Percentiles rank a stretch among this genome's conserved stretches.
Conservation (phyloP, 2,329 filamentous ascomycete species). For the Biscogniauxia marginata region DNA sequence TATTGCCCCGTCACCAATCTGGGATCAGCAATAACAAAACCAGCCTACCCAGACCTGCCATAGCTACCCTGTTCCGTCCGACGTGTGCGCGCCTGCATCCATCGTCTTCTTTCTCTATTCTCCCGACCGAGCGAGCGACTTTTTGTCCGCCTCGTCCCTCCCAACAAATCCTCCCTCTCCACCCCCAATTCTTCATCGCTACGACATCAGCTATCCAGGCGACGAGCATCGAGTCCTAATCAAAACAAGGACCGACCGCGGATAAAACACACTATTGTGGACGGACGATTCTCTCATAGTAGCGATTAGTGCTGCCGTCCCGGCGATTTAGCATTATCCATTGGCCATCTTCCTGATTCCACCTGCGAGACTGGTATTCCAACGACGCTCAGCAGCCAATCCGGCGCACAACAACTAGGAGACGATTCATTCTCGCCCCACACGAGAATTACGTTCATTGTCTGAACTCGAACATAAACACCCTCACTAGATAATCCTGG, state of each 20-base stretch:
- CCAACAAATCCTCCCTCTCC: constrained; percentile 6
- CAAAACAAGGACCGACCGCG: constrained; percentile 15
- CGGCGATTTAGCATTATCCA: constrained; percentile 18
- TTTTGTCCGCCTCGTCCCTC: neutral
- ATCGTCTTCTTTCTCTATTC: neutral
- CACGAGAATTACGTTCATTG: constrained; percentile 19
- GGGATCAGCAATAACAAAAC: constrained; percentile 1
- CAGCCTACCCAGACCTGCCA: neutral
- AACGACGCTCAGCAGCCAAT: constrained; percentile 25
- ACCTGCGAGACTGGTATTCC: constrained; percentile 7
- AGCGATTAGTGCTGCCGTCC: constrained; percentile 11
- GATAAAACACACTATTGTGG: constrained; percentile 20
- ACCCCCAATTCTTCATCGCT: constrained; percentile 8
- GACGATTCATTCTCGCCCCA: constrained; percentile 29
- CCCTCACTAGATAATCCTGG: constrained; percentile 22
- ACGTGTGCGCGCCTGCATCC: neutral
- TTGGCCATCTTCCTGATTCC: constrained; percentile 7
- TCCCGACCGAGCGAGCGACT: neutral
- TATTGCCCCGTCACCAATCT: neutral
- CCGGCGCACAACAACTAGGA: constrained; percentile 28
- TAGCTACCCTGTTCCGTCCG: neutral
- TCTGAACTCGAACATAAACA: constrained; percentile 16
- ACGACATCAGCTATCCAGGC: constrained; percentile 20
- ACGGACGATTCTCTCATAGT: constrained; percentile 4
- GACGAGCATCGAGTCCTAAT: constrained; percentile 21